Conservation (phyloP, 2,329 filamentous ascomycete species). For the Fusarium pilosicola region DNA sequence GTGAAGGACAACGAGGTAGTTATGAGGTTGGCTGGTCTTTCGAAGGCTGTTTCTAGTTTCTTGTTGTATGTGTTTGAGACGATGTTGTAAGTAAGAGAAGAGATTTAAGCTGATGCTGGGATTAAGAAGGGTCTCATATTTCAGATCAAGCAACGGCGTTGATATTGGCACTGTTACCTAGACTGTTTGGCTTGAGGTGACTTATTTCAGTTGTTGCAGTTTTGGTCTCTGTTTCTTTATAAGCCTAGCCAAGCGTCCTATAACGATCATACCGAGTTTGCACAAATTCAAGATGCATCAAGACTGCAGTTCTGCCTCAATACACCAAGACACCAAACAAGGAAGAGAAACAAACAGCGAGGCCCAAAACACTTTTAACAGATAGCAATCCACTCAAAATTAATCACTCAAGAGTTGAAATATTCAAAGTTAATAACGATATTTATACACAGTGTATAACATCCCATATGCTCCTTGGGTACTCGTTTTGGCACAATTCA, state of each 20-base stretch:
- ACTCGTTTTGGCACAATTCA: neutral
- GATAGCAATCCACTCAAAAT: accelerated
- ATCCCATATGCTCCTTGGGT: too few species aligned
- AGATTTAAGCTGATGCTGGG: neutral
- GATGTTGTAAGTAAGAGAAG: neutral
- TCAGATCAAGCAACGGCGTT: neutral
- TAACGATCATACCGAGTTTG: neutral
- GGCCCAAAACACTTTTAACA: accelerated
- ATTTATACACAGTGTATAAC: neutral
- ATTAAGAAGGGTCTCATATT: neutral
- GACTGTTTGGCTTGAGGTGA: neutral
- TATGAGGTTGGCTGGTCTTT: neutral
- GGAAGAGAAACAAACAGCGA: neutral
- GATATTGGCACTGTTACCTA: too few species aligned
- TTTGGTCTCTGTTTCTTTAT: accelerated
- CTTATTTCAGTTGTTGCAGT: neutral
- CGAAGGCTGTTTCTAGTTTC: neutral
- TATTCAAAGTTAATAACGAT: neutral
- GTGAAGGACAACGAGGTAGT: neutral
- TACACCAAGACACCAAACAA: neutral
- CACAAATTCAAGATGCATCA: neutral
- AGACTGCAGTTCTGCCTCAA: neutral
- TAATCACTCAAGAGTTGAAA: neutral
- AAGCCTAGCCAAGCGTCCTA: accelerated
- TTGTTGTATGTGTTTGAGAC: neutral